Base-by-base conservation (phyloP, 768 basidiomycete genomes). In the Cystobasidium onofrii region DNA sequence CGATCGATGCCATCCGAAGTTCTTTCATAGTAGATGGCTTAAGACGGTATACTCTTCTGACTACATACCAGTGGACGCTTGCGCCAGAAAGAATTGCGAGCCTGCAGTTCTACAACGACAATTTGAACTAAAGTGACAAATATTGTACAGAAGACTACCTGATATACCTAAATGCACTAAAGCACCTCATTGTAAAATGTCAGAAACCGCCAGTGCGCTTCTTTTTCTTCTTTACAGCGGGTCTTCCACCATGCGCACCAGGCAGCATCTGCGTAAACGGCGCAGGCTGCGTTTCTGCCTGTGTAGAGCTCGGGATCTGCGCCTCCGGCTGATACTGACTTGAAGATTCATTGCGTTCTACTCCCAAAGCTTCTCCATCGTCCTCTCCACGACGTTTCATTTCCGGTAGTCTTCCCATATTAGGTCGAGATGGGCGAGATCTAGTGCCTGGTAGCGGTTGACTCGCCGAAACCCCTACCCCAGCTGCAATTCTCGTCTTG, bases 171-270 rank as follows among this genome's bases (percentile, higher is more conserved):
- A n/a, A n/a, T n/a, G n/a, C n/a, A n/a, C n/a, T n/a, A n/a, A n/a
- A n/a, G n/a, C n/a, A n/a, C n/a, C n/a, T n/a, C n/a, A n/a, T n/a
- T n/a, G n/a, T n/a, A n/a, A n/a, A n/a, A n/a, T n/a, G 15, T 70
- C 63, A 77, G 39, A 77, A 78, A 3, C 78, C 78, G 2, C 73
- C 75, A 10, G 73, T 62, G n/a, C 78, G 69, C 60, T 78, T 78
- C 33, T 60, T 72, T 46, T 63, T 63, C 60, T 41, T 62, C 55
- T 60, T 74, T 67, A 62, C 50, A 55, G 74, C n/a, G 1, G 55
- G 57, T 52, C 78, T 60, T 62, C 75, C 70, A 13, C 76, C 77
- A 33, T 73, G 75, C 29, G 64, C 69, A 1, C 78, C 78, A 9
- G 78, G 78, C 17, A 79, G 54, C 4, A 71, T 25, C 60, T 79